Evolutionary conservation across 345 rosid genomes (phyloP), one percentile per base, ranked within the genome.

Genomic region (Arabidopsis arenosa): DNA sequence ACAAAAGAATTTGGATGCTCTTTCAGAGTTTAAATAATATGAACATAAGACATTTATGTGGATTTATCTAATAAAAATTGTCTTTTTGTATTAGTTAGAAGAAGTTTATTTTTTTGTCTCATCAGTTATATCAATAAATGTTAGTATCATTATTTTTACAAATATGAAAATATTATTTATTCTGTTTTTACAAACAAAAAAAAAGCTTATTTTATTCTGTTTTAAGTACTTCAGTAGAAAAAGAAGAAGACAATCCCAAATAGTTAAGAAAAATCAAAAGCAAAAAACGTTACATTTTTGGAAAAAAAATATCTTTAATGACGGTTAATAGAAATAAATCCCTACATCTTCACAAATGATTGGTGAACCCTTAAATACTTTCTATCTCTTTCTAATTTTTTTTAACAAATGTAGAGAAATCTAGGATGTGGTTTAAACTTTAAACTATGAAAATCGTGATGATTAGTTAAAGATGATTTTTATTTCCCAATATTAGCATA

Each of bases 371-470:
- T 49, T n/a, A 1, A 14, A 26, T 61, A 59, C 6, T 12, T 37
- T 60, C 36, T 7, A 17, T 63, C 5, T 18, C 5, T 33, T 32
- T 17, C 55, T 18, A 9, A 33, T 41, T 3, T 12, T 5, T n/a
- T 17, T 5, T 11, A 1, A 40, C 63, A 52, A 41, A 33, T 13
- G 18, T n/a, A 10, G 0, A 52, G 5, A 39, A 0, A 6, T 47
- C 15, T 15, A 44, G 45, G 13, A 21, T 37, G 37, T 44, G 21
- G 56, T 13, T 48, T 6, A 49, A 21, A 60, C 12, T 13, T 48
- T 6, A 48, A 21, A 61, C 13, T 11, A 63, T 43, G 71, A 45
- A 64, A 66, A 28, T 35, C 4, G 47, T 43, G 56, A 54, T 63
- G 48, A 54, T 32, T 32, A 35, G n/a, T 14, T 41, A 15, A 37